Conservation (phyloP, 352 stramenopile genomes). For the Globisporangium barbulae region DNA sequence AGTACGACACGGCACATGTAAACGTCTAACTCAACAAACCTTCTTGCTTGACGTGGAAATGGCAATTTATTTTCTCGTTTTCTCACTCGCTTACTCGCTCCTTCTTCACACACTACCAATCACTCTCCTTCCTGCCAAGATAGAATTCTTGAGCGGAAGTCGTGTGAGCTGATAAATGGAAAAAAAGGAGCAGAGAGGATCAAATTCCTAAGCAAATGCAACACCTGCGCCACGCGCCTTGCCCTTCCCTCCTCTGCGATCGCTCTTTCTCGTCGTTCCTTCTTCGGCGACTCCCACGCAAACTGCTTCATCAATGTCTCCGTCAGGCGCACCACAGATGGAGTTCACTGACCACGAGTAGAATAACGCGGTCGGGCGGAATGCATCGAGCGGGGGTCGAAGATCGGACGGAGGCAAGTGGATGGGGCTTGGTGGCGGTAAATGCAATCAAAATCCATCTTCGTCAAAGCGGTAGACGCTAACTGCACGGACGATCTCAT, state of each 20-base stretch:
- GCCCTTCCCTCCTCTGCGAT: background rate
- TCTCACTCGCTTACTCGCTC: background rate
- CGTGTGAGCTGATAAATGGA: background rate
- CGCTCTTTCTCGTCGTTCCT: background rate
- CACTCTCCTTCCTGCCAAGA: background rate
- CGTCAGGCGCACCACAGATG: background rate
- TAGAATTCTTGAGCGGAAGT: background rate
- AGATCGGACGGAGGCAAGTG: background rate
- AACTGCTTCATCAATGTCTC: background rate
- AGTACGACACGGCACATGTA: too few species aligned
- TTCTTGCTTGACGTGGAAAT: background rate
- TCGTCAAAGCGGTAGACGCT: constrained; percentile 2
- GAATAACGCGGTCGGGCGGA: background rate
- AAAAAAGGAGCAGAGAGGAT: background rate
- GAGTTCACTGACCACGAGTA: background rate
- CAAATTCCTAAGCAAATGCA: background rate
- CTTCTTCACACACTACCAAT: background rate
- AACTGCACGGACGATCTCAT: constrained; percentile 12
- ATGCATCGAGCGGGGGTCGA: background rate
- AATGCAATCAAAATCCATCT: constrained; percentile 14
- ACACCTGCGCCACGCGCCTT: background rate
- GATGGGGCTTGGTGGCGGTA: background rate
- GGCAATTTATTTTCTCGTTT: background rate
- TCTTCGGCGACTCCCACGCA: background rate
- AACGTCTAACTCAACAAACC: too few species aligned